These are phyloP conservation scores for Rubroboletus pulcherrimus DNA, from an alignment of 768 basidiomycete genomes.

Conservation along the genomic window DNA sequence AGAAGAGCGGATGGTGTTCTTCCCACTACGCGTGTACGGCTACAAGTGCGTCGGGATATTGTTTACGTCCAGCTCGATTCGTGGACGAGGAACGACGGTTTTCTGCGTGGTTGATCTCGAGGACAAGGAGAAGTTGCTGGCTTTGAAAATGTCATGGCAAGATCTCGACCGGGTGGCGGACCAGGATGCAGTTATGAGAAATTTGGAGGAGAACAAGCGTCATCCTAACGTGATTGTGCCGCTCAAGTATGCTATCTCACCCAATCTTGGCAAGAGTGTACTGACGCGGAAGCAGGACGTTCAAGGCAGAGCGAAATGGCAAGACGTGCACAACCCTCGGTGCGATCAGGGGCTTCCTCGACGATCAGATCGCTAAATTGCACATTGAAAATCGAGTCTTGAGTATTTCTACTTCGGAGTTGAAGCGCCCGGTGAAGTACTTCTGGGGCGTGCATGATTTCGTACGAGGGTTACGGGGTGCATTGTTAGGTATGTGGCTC, in stretches of 20 bases:
- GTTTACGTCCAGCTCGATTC: constrained; percentile 9
- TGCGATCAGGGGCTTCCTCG: neutral
- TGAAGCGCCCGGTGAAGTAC: constrained; percentile 10
- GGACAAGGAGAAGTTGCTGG: neutral
- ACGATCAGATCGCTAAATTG: neutral
- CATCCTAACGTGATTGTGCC: neutral
- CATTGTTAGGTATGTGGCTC: constrained; percentile 6
- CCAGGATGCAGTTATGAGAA: neutral
- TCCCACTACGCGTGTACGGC: constrained; percentile 2
- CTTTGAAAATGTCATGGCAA: constrained; percentile 11
- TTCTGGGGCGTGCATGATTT: constrained; percentile 21
- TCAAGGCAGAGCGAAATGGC: neutral
- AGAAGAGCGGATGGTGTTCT: neutral
- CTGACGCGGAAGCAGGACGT: neutral
- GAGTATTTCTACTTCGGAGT: neutral
- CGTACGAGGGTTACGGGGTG: constrained; percentile 14
- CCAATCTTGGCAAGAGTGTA: accelerated
- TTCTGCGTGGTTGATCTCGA: neutral
- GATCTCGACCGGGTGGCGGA: neutral
- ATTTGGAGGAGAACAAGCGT: neutral
- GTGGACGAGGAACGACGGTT: constrained; percentile 9
- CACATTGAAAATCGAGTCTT: neutral
- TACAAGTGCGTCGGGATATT: constrained; percentile 1
- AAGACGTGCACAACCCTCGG: neutral
- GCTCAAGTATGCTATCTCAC: neutral